Conservation (phyloP, 2,329 filamentous ascomycete genomes). For the Alternaria postmessia region DNA sequence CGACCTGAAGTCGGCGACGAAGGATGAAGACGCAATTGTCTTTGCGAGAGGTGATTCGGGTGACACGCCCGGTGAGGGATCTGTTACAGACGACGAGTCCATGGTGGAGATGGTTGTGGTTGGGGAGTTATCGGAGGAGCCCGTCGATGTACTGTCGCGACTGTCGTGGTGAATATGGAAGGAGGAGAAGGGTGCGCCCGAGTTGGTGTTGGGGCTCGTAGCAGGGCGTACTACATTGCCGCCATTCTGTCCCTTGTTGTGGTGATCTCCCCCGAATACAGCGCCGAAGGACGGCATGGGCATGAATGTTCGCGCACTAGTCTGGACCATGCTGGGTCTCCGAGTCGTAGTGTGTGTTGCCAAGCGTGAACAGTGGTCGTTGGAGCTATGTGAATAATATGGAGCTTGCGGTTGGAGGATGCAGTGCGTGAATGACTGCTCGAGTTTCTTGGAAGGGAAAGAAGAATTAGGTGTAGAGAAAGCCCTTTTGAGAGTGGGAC, state of each 20-base stretch:
- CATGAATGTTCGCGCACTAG: constrained; percentile 47
- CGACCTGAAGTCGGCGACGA: constrained; percentile 64
- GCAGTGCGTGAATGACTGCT: constrained; percentile 27
- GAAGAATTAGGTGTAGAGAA: constrained; percentile 47
- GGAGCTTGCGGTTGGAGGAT: constrained; percentile 12
- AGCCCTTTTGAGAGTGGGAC: constrained; percentile 45
- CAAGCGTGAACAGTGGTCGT: constrained; percentile 29
- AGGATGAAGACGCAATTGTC: constrained; percentile 73
- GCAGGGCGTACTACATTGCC: constrained; percentile 44
- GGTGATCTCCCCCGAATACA: constrained; percentile 71
- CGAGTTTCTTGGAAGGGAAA: constrained; percentile 42
- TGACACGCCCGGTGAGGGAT: constrained; percentile 87
- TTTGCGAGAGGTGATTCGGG: constrained; percentile 86
- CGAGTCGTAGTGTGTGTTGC: constrained; percentile 22
- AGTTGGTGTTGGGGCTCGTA: constrained; percentile 45
- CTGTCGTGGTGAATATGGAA: constrained; percentile 72
- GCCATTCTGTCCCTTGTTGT: constrained; percentile 56
- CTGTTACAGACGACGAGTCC: constrained; percentile 87
- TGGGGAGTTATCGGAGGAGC: constrained; percentile 91
- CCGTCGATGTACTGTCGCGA: constrained; percentile 80
- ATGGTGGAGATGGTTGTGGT: constrained; percentile 93
- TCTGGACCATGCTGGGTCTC: constrained; percentile 50
- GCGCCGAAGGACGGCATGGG: constrained; percentile 78
- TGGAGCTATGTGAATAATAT: constrained; percentile 26
- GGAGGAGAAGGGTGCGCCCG: constrained; percentile 47